phyloP scores from a whole-genome alignment of 805 yeast genomes.

The Suhomyces tanzawaensis region DNA sequence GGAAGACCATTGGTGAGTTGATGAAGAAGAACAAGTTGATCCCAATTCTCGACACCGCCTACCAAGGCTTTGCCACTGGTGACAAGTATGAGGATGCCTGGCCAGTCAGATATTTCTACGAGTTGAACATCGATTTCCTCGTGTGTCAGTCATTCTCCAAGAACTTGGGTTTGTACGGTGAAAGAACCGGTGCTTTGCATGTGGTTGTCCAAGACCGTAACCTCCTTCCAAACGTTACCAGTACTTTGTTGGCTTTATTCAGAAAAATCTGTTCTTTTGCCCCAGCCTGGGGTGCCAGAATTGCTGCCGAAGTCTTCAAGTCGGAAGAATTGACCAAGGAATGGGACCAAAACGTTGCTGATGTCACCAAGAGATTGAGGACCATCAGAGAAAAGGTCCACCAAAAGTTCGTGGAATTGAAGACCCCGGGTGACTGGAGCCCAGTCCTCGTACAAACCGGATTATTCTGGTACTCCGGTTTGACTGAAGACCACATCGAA shows the following conservation, averaged over 20 bases:
- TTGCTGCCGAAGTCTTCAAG: slow-evolving; percentile 33
- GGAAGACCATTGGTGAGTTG: slow-evolving; percentile 30
- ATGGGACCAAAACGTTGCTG: slow-evolving; percentile 38
- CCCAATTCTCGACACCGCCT: slow-evolving; percentile 40
- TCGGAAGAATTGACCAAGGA: slow-evolving; percentile 18
- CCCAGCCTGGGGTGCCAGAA: slow-evolving; percentile 47
- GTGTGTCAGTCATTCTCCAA: slow-evolving; percentile 41
- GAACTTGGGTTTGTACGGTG: slow-evolving; percentile 42
- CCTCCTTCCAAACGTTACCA: slow-evolving; percentile 16
- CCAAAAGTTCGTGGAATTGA: slow-evolving; percentile 28
- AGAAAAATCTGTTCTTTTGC: slow-evolving; percentile 45
- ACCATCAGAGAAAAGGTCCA: slow-evolving; percentile 28
- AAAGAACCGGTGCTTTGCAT: slow-evolving; percentile 39
- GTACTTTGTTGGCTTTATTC: slow-evolving; percentile 31
- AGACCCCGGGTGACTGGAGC: slow-evolving; percentile 46
- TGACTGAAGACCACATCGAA: slow-evolving; percentile 31
- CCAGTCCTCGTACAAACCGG: slow-evolving; percentile 37
- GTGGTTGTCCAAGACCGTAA: slow-evolving; percentile 23
- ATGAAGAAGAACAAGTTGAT: slow-evolving; percentile 24
- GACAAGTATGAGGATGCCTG: slow-evolving; percentile 32
- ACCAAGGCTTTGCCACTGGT: slow-evolving; percentile 42
- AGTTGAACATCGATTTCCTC: slow-evolving; percentile 23
- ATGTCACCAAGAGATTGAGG: slow-evolving; percentile 30
- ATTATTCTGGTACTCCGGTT: slow-evolving; percentile 45
- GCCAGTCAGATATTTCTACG: slow-evolving; percentile 35